Conservation (phyloP, 345 rosid genomes). For the Stellera chamaejasme region DNA sequence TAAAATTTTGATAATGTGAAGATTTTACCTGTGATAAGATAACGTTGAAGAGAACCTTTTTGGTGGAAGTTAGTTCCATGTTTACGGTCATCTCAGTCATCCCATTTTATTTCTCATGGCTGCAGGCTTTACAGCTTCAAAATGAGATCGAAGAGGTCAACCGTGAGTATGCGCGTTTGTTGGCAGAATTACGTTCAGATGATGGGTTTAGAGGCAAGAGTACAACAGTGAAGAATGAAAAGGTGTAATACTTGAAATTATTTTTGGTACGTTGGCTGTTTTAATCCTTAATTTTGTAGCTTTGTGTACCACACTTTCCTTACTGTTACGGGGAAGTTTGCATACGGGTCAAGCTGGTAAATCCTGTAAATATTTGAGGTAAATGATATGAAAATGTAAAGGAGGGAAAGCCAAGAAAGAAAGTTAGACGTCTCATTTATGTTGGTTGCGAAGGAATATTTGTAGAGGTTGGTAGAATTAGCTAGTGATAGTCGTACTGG, state of each 20-base stretch:
- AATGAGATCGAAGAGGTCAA: constrained; percentile 36
- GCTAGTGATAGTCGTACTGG: too few relatives aligned
- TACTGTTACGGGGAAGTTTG: too few relatives aligned
- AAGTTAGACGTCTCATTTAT: too few relatives aligned
- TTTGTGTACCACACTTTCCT: too few relatives aligned
- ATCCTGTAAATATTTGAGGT: too few relatives aligned
- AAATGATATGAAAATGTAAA: too few relatives aligned
- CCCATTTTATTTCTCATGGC: constrained; percentile 5
- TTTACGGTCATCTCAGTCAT: neutral
- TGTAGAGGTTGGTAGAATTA: too few relatives aligned
- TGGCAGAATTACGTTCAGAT: constrained; percentile 32
- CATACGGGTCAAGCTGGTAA: too few relatives aligned
- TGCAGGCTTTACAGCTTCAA: constrained; percentile 45
- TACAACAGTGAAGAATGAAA: constrained; percentile 25
- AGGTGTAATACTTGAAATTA: constrained; percentile 23
- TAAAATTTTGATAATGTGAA: too few relatives aligned
- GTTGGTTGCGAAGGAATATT: too few relatives aligned
- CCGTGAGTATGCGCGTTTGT: constrained; percentile 29
- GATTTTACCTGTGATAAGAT: neutral
- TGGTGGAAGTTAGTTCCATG: neutral
- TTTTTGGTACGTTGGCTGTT: neutral
- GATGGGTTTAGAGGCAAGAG: constrained; percentile 1
- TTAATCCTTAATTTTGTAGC: neutral
- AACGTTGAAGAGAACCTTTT: neutral
- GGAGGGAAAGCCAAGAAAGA: too few relatives aligned